phyloP scores from a whole-genome alignment of 108 stramenopile species.

The Nitzschia sp. region DNA sequence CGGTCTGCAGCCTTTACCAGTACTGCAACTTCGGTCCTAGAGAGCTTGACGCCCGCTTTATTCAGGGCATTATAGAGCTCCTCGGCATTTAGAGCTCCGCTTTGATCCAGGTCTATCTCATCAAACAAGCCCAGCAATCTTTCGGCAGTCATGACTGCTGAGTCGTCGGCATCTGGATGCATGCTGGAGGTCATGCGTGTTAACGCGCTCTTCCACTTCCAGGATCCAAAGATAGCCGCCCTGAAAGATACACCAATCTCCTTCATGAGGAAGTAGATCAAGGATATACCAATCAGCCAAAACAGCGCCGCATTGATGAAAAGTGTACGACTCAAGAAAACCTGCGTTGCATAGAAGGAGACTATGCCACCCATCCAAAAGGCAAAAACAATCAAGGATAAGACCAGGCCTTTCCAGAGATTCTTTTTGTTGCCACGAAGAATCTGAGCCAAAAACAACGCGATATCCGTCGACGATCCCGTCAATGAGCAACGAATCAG shows the following conservation, averaged over 20 bases:
- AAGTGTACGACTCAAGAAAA: constrained; percentile 6
- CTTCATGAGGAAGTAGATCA: constrained; percentile 32
- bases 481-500: constrained; percentile 43
- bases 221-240: constrained; percentile 42
- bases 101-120: constrained; percentile 30
- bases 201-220: constrained; percentile 47
- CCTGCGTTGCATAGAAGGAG: constrained; percentile 13
- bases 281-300: constrained; percentile 20
- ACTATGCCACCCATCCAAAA: constrained; percentile 34
- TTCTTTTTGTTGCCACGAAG: constrained; percentile 45
- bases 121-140: constrained; percentile 33
- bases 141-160: constrained; percentile 5
- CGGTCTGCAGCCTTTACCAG: constrained; percentile 30
- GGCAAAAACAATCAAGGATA: constrained; percentile 10
- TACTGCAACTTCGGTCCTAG: constrained; percentile 6
- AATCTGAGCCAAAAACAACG: constrained; percentile 33
- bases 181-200: too few relatives aligned
- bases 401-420: constrained; percentile 33
- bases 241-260: constrained; percentile 27
- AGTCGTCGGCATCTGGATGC: background rate
- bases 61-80: constrained; percentile 34
- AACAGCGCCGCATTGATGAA: constrained; percentile 35
- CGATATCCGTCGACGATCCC: constrained; percentile 55
- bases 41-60: constrained; percentile 26
- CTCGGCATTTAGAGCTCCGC: constrained; percentile 32